phyloP scores from a whole-genome alignment of 345 rosid species.

The Lepidium didymum region DNA sequence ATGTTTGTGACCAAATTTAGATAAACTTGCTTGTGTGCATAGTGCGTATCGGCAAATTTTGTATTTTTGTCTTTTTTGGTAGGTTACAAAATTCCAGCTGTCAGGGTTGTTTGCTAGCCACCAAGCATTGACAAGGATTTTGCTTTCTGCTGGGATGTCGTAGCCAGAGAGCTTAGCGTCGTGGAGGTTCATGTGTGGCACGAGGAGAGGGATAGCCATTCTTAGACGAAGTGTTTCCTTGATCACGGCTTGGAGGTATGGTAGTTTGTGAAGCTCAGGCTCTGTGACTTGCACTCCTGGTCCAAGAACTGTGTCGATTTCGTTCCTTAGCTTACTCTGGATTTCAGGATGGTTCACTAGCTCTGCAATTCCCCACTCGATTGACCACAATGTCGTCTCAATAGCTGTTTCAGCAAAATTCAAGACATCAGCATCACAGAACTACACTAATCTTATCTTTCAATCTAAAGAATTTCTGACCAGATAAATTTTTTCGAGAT shows the following conservation, averaged over 20 bases:
- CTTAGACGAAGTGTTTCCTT: slow-evolving; percentile 87
- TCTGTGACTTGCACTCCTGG: slow-evolving; percentile 69
- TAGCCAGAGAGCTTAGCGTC: slow-evolving; percentile 83
- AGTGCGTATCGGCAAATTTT: background rate
- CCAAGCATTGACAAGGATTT: slow-evolving; percentile 92
- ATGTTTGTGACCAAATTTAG: slow-evolving; percentile 20
- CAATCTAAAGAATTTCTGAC: background rate
- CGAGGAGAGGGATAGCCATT: slow-evolving; percentile 96
- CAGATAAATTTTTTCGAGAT: background rate
- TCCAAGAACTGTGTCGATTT: slow-evolving; percentile 73
- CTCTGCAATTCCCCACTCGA: slow-evolving; percentile 96
- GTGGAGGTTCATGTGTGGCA: slow-evolving; percentile 96
- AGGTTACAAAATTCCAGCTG: slow-evolving; percentile 46
- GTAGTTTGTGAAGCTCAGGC: slow-evolving; percentile 71
- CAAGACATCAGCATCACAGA: background rate
- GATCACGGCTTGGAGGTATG: slow-evolving; percentile 90
- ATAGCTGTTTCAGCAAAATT: slow-evolving; percentile 49
- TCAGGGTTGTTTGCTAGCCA: slow-evolving; percentile 94
- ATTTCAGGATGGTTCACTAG: slow-evolving; percentile 85
- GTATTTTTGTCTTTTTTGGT: background rate
- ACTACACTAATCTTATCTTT: background rate
- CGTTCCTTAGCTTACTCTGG: slow-evolving; percentile 67
- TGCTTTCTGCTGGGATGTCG: slow-evolving; percentile 96
- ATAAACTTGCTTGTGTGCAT: background rate
- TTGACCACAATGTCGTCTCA: slow-evolving; percentile 94